These are phyloP conservation scores for Alternaria triticimaculans DNA, from an alignment of 2,329 filamentous ascomycete species.

Conservation along the genomic window DNA sequence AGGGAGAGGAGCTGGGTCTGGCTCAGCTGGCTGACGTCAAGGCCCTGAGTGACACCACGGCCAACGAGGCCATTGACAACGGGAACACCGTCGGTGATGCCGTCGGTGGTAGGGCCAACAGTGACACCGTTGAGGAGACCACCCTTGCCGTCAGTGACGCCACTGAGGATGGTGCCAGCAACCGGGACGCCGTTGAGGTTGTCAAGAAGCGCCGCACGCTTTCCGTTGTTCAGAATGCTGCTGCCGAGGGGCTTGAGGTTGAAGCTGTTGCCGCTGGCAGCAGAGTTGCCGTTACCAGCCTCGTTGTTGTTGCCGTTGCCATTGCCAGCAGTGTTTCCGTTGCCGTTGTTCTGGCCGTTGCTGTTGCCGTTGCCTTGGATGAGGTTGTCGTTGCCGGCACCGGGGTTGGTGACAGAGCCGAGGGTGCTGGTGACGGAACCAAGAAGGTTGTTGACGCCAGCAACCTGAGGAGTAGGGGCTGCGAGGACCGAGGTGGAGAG, in stretches of 20 bases:
- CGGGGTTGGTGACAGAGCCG: slow-evolving; percentile 18
- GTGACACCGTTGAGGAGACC: background rate
- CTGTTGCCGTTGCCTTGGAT: slow-evolving; percentile 13
- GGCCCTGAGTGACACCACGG: background rate
- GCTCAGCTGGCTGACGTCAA: background rate
- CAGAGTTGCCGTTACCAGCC: slow-evolving; percentile 7
- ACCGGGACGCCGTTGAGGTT: background rate
- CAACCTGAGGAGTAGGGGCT: slow-evolving; percentile 21
- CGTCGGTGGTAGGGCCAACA: background rate
- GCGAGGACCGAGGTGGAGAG: slow-evolving; percentile 23
- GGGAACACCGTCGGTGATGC: background rate
- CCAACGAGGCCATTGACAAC: background rate
- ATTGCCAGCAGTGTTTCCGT: slow-evolving; percentile 10
- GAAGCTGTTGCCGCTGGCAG: slow-evolving; percentile 17
- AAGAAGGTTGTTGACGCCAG: background rate
- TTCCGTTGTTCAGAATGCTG: background rate
- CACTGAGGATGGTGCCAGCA: background rate
- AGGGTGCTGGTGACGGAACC: slow-evolving; percentile 7
- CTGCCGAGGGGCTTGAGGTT: slow-evolving; percentile 13
- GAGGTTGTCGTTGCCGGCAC: slow-evolving; percentile 8
- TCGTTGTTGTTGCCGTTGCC: slow-evolving; percentile 19
- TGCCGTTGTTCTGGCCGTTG: slow-evolving; percentile 13
- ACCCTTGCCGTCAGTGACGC: background rate
- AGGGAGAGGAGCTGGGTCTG: background rate
- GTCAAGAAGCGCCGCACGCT: background rate